Percentiles rank a stretch among this genome's conserved stretches.
Conservation (phyloP, 202 grass and related monocot genomes). For the Carex arenaria region DNA sequence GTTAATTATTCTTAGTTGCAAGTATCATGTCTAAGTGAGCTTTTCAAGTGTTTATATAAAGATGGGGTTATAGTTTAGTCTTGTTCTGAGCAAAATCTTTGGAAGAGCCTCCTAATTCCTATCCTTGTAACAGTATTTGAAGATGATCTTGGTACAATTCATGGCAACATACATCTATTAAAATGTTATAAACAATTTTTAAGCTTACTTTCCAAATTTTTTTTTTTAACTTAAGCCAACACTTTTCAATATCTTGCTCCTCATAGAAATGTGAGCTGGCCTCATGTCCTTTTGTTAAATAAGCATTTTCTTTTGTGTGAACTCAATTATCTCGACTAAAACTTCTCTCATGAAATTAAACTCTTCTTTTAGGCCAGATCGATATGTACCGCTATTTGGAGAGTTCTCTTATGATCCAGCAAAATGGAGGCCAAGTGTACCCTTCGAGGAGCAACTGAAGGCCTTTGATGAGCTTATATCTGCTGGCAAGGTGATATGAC, state of each 20-base stretch:
- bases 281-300: background rate
- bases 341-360: slow-evolving; percentile 13
- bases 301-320: background rate
- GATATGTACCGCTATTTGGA: slow-evolving; percentile 82
- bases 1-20: background rate
- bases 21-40: background rate
- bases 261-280: background rate
- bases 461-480: slow-evolving; percentile 81
- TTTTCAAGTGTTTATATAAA: background rate
- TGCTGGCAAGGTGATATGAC: slow-evolving; percentile 66
- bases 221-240: background rate
- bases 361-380: slow-evolving; percentile 77
- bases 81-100: background rate
- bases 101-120: background rate
- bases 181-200: background rate
- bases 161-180: background rate
- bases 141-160: background rate
- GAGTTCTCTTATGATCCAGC: slow-evolving; percentile 60
- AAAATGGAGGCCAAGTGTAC: slow-evolving; percentile 85
- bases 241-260: background rate
- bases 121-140: background rate
- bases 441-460: slow-evolving; percentile 73
- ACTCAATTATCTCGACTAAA: background rate
- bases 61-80: background rate
- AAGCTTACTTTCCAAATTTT: background rate